These are phyloP conservation scores for Debaryomyces hansenii DNA, from an alignment of 805 yeast genomes.

Conservation along the genomic window DNA sequence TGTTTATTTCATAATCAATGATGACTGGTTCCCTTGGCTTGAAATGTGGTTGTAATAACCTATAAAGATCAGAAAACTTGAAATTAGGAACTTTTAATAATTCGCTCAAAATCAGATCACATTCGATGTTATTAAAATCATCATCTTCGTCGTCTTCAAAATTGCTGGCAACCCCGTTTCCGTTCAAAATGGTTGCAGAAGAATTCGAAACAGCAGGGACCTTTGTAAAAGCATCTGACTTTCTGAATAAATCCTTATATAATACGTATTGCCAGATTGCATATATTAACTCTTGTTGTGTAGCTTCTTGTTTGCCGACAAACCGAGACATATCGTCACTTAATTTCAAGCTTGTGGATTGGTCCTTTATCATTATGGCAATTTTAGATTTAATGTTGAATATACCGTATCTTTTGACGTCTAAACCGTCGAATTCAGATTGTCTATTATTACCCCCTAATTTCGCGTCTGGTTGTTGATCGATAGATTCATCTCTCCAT, in stretches of 20 bases:
- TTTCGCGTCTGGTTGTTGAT: conserved; percentile 8
- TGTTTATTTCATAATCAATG: conserved; percentile 72
- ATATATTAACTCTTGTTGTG: conserved; percentile 83
- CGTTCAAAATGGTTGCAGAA: conserved; percentile 18
- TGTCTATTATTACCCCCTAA: conserved; percentile 10
- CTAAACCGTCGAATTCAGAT: conserved; percentile 76
- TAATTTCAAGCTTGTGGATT: conserved; percentile 64
- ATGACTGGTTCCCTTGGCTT: conserved; percentile 81
- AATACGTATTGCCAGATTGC: conserved; percentile 78
- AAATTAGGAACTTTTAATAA: conserved; percentile 54
- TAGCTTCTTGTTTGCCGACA: conserved; percentile 73
- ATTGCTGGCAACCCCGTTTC: conserved; percentile 9
- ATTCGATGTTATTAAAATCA: conserved; percentile 33
- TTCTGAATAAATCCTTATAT: conserved; percentile 55
- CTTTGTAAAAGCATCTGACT: conserved; percentile 25
- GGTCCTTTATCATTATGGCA: conserved; percentile 72
- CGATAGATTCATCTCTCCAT: conserved; percentile 74
- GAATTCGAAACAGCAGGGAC: conserved; percentile 37
- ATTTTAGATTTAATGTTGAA: conserved; percentile 60
- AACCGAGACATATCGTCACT: conserved; percentile 65
- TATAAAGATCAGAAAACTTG: conserved; percentile 71
- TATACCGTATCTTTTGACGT: conserved; percentile 75
- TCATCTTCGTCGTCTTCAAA: conserved; percentile 24
- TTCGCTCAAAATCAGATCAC: conserved; percentile 46
- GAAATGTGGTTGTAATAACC: conserved; percentile 64